Evolutionary conservation across 2,329 filamentous ascomycete genomes (phyloP).

Genomic region (Phyllosticta citriasiana): DNA sequence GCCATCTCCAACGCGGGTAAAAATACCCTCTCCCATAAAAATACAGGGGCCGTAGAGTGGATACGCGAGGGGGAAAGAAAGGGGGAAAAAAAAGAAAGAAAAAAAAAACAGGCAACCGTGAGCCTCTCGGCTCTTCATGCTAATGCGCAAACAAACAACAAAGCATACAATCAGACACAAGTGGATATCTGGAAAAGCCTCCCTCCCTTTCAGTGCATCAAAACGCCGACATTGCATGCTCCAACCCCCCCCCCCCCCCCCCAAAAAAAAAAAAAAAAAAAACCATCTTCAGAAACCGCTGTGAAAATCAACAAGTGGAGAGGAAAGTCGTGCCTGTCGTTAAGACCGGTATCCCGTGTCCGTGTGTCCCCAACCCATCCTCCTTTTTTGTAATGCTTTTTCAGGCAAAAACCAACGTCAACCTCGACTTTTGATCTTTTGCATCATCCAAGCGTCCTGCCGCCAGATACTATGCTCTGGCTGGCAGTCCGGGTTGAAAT

Average conservation of each 20-base stretch:
- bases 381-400: background rate
- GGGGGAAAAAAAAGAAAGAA: background rate
- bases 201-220: background rate
- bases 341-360: background rate
- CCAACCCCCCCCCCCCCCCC: constrained; percentile 3
- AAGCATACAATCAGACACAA: background rate
- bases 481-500: constrained; percentile 22
- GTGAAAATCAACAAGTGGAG: constrained; percentile 2
- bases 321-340: constrained; percentile 10
- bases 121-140: constrained; percentile 5
- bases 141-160: constrained; percentile 9
- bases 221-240: constrained; percentile 9
- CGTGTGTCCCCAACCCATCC: too few species aligned
- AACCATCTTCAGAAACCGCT: constrained; percentile 4
- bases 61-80: background rate
- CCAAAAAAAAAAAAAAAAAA: too few species aligned
- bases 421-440: background rate
- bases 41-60: background rate
- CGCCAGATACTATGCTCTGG: constrained; percentile 30
- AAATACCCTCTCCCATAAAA: constrained; percentile 7
- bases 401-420: background rate
- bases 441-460: constrained; percentile 27
- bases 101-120: background rate
- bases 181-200: constrained; percentile 10
- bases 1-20: constrained; percentile 4